phyloP scores from a whole-genome alignment of 495 filamentous ascomycete species.

The Ramalina intermedia region DNA sequence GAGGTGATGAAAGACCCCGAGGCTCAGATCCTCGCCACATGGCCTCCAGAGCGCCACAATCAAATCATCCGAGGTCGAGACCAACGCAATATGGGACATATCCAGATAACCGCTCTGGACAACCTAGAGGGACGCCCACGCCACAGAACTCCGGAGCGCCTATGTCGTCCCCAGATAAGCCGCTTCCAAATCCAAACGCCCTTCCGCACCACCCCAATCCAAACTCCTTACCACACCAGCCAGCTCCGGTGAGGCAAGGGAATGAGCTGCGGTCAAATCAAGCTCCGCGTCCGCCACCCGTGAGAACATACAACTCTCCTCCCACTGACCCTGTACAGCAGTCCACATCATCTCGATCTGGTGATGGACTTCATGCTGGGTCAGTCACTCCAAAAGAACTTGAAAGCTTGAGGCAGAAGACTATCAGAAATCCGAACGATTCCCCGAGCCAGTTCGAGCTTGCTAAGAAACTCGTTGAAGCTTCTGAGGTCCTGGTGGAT shows the following conservation, averaged over 20 bases:
- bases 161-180: conserved; percentile 23
- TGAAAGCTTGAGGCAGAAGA: conserved; percentile 51
- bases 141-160: conserved; percentile 3
- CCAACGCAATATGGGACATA: background rate
- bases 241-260: conserved; percentile 66
- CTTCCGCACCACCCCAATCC: conserved; percentile 21
- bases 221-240: conserved; percentile 44
- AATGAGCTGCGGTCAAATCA: conserved; percentile 33
- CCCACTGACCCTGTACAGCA: conserved; percentile 18
- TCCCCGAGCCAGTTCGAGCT: conserved; percentile 53
- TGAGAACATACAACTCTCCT: conserved; percentile 19
- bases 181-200: conserved; percentile 37
- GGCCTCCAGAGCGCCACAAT: background rate
- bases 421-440: conserved; percentile 56
- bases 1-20: too few relatives aligned
- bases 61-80: background rate
- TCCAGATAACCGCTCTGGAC: background rate
- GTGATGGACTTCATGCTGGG: conserved; percentile 13
- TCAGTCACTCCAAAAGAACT: conserved; percentile 71
- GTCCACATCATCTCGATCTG: conserved; percentile 4
- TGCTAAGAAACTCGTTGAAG: conserved; percentile 79
- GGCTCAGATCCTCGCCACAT: background rate
- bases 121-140: conserved; percentile 7
- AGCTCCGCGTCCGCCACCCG: conserved; percentile 18
- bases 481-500: conserved; percentile 57